Evolutionary conservation across 768 basidiomycete genomes (phyloP).

Genomic region (Amanita pseudoporphyria): DNA sequence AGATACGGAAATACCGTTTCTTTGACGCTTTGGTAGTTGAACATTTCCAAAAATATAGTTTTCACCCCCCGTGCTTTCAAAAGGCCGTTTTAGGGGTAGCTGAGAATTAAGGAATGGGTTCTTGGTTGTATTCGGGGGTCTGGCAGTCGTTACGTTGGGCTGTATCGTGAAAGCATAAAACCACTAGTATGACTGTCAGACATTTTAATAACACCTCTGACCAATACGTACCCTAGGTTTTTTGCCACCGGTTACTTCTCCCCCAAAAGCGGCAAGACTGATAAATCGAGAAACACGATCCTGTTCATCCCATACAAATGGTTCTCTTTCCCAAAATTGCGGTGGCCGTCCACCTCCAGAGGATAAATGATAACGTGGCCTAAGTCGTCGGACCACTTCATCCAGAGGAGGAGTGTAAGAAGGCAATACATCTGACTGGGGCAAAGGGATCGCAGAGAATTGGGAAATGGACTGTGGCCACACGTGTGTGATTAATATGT

Average conservation of each 20-base stretch:
- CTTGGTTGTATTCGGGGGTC: constrained; percentile 54
- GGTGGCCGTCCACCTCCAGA: constrained; percentile 53
- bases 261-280: constrained; percentile 83
- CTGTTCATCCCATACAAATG: constrained; percentile 77
- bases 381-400: constrained; percentile 51
- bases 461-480: constrained; percentile 63
- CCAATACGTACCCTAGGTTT: constrained; percentile 67
- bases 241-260: constrained; percentile 46
- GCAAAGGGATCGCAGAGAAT: constrained; percentile 45
- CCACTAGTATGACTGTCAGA: constrained; percentile 47
- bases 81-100: constrained; percentile 41
- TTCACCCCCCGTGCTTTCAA: constrained; percentile 39
- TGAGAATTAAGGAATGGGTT: constrained; percentile 55
- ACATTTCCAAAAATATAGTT: constrained; percentile 67
- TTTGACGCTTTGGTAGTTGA: constrained; percentile 48
- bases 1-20: constrained; percentile 29
- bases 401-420: constrained; percentile 49
- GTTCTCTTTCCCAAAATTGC: constrained; percentile 93
- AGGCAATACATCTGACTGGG: constrained; percentile 33
- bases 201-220: background rate
- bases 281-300: constrained; percentile 68
- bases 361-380: constrained; percentile 86
- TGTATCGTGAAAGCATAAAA: constrained; percentile 94
- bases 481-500: constrained; percentile 74
- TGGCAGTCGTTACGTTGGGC: constrained; percentile 32